Conservation (phyloP, 352 stramenopile genomes). For the Globisporangium emineosum region DNA sequence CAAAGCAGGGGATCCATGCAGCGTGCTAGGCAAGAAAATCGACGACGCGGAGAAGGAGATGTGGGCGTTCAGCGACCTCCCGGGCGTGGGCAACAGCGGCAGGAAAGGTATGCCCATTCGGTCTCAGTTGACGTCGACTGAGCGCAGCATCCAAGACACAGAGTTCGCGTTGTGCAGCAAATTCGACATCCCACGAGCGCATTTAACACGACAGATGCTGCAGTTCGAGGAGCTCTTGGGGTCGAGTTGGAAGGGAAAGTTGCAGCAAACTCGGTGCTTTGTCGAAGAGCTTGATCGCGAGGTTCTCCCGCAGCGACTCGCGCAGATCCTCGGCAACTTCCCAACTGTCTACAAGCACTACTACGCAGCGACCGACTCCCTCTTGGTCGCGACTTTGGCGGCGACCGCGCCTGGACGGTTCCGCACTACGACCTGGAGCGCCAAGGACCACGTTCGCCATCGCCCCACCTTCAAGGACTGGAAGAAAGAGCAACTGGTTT, state of each 20-base stretch:
- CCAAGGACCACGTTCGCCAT: conserved; percentile 60
- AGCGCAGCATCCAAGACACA: conserved; percentile 55
- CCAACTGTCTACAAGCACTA: conserved; percentile 44
- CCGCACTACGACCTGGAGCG: conserved; percentile 41
- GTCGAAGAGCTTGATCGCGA: conserved; percentile 31
- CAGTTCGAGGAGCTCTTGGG: conserved; percentile 60
- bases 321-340: conserved; percentile 38
- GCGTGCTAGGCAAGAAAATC: conserved; percentile 27
- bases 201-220: conserved; percentile 57
- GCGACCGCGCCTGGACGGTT: conserved; percentile 52
- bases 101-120: conserved; percentile 52
- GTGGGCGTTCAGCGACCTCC: conserved; percentile 55
- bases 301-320: conserved; percentile 62
- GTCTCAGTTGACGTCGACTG: conserved; percentile 28
- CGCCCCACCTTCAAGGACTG: conserved; percentile 67
- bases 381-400: conserved; percentile 45
- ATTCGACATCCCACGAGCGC: conserved; percentile 30
- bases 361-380: conserved; percentile 48
- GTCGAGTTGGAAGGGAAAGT: conserved; percentile 39
- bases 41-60: conserved; percentile 54
- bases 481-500: conserved; percentile 35
- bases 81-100: conserved; percentile 63
- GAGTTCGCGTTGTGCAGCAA: conserved; percentile 44
- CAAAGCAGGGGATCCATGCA: conserved; percentile 15
- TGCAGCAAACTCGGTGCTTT: conserved; percentile 38